A percentile compares a stretch with the other conserved stretches of the same genome.
phyloP scores from a whole-genome alignment of 169 alveolate genomes.

The Eimeria praecox region DNA sequence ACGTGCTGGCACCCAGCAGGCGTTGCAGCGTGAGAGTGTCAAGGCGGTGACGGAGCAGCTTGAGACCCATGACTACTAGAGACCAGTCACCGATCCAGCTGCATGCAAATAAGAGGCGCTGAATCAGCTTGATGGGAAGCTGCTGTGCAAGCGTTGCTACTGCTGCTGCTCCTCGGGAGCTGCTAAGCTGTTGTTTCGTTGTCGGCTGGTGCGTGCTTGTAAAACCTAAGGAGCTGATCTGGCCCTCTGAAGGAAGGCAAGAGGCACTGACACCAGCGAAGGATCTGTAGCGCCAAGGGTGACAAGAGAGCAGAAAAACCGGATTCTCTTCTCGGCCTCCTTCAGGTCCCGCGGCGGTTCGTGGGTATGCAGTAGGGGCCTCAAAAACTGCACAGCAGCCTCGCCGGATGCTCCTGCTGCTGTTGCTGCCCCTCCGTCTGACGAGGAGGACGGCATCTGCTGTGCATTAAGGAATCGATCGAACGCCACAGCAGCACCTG shows the following conservation, averaged over 20 bases:
- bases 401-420: not conserved
- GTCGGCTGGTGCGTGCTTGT: not conserved
- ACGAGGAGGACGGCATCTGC: conserved; percentile 2
- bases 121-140: conserved; percentile 31
- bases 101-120: conserved; percentile 54
- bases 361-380: conserved; percentile 53
- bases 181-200: not conserved
- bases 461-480: conserved; percentile 34
- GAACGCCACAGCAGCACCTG: conserved; percentile 50
- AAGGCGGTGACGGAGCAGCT: conserved; percentile 29
- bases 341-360: conserved; percentile 54
- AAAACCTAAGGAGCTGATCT: not conserved
- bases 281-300: conserved; percentile 38
- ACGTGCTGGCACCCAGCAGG: conserved; percentile 21
- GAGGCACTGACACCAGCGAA: conserved; percentile 5
- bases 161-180: conserved; percentile 20
- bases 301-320: conserved; percentile 48
- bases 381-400: not conserved
- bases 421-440: not conserved
- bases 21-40: conserved; percentile 65
- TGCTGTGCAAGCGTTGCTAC: not conserved
- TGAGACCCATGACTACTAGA: conserved; percentile 40
- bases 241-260: conserved; percentile 56
- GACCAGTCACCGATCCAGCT: conserved; percentile 44
- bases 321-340: conserved; percentile 58